Evolutionary conservation across 2,329 filamentous ascomycete species (phyloP).

Genomic region (Diaporthe vaccinii): DNA sequence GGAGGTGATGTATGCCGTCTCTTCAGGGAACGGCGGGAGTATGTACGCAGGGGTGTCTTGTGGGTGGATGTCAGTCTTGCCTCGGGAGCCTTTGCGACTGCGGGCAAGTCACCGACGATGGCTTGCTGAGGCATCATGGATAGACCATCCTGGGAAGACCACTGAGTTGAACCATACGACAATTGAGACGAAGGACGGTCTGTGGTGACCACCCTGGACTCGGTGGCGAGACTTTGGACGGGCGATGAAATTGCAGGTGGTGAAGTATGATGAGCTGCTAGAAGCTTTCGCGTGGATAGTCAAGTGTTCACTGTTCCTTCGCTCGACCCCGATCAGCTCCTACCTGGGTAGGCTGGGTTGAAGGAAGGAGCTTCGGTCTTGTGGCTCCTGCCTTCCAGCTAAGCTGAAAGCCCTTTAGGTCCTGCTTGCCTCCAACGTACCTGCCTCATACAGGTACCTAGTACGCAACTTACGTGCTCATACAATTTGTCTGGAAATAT

Average conservation of each 20-base stretch:
- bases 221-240: too few relatives aligned
- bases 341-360: neutral
- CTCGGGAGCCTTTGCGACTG: neutral
- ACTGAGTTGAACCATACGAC: neutral
- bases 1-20: slow-evolving; percentile 8
- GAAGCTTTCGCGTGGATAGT: neutral
- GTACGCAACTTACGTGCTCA: neutral
- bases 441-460: neutral
- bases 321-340: neutral
- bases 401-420: neutral
- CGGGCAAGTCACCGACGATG: neutral
- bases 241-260: too few relatives aligned
- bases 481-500: neutral
- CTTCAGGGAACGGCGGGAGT: slow-evolving; percentile 34
- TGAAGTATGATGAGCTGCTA: neutral
- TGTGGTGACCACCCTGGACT: neutral
- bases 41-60: slow-evolving; percentile 27
- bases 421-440: neutral
- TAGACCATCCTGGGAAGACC: neutral
- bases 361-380: neutral
- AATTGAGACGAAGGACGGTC: neutral
- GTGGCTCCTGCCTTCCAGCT: slow-evolving; percentile 4
- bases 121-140: neutral
- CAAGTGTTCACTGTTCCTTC: neutral
- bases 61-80: neutral